Evolutionary conservation across 345 rosid genomes (phyloP).

Genomic region (Orychophragmus violaceus): DNA sequence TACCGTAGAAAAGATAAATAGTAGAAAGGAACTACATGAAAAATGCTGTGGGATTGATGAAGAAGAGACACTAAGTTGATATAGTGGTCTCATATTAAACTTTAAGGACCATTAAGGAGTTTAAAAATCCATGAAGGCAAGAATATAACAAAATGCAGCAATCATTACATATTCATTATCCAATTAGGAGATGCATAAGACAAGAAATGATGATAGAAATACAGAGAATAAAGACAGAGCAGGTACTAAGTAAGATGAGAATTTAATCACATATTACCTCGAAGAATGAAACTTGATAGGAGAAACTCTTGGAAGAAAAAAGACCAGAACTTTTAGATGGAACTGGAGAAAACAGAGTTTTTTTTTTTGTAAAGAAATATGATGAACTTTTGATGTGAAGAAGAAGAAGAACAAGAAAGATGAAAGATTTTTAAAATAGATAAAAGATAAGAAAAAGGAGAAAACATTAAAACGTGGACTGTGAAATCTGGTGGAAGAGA

Average conservation of each 20-base stretch:
- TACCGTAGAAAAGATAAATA: neutral
- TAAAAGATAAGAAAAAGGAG: constrained; percentile 3
- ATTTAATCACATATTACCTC: constrained; percentile 31
- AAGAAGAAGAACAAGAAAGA: constrained; percentile 2
- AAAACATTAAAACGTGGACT: constrained; percentile 7
- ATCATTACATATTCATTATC: constrained; percentile 10
- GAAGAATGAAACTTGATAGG: constrained; percentile 1
- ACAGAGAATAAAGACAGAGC: too few species aligned
- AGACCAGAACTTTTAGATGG: neutral
- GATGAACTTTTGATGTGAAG: constrained; percentile 5
- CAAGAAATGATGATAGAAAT: constrained; percentile 4
- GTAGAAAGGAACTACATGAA: constrained; percentile 1
- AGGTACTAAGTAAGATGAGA: neutral
- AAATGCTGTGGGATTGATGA: constrained; percentile 6
- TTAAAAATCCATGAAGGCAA: neutral
- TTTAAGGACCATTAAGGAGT: constrained; percentile 16
- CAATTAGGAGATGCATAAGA: neutral
- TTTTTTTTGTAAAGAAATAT: neutral
- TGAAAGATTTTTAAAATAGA: neutral
- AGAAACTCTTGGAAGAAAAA: constrained; percentile 24
- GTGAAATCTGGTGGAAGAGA: constrained; percentile 27
- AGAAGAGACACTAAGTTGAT: constrained; percentile 19
- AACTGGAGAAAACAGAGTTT: neutral
- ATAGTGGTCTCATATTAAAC: constrained; percentile 11
- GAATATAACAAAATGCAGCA: constrained; percentile 21